These are phyloP conservation scores for Podila epicladia DNA, from an alignment of 192 early-diverging fungal genomes.

Conservation along the genomic window DNA sequence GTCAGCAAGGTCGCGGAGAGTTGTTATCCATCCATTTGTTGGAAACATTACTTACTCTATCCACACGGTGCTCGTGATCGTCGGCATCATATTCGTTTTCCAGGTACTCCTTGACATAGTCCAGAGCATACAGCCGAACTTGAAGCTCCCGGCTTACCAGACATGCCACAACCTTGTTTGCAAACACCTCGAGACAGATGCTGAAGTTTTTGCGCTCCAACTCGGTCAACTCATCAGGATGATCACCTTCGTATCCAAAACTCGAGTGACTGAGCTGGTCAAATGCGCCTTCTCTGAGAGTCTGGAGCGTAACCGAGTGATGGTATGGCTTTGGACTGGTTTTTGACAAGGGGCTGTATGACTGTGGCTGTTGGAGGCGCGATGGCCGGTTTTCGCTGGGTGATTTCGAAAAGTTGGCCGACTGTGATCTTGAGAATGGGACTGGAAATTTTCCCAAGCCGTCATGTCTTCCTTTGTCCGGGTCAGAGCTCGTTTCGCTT, in stretches of 20 bases:
- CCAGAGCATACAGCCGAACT: slow-evolving; percentile 63
- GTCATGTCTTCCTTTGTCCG: slow-evolving; percentile 11
- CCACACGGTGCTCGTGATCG: slow-evolving; percentile 15
- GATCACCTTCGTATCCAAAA: slow-evolving; percentile 3
- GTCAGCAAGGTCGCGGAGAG: neutral
- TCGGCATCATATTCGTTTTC: slow-evolving; percentile 43
- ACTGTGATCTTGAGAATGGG: slow-evolving; percentile 12
- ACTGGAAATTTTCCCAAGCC: slow-evolving; percentile 15
- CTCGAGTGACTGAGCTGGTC: neutral
- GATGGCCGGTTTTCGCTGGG: neutral
- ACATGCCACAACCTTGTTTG: slow-evolving; percentile 55
- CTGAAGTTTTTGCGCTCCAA: slow-evolving; percentile 39
- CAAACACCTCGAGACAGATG: slow-evolving; percentile 58
- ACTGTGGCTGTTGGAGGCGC: neutral
- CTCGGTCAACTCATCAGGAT: slow-evolving; percentile 37
- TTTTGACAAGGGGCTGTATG: neutral
- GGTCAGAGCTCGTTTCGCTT: slow-evolving; percentile 44
- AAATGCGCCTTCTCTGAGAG: slow-evolving; percentile 5
- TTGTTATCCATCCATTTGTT: too few relatives aligned
- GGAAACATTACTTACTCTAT: slow-evolving; percentile 11
- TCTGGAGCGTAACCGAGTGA: neutral
- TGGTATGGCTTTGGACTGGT: slow-evolving; percentile 1
- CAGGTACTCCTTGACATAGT: slow-evolving; percentile 56
- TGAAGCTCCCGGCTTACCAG: slow-evolving; percentile 60
- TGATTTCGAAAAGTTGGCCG: neutral